Conservation (phyloP, 495 filamentous ascomycete species). For the Aspergillus bridgeri region DNA sequence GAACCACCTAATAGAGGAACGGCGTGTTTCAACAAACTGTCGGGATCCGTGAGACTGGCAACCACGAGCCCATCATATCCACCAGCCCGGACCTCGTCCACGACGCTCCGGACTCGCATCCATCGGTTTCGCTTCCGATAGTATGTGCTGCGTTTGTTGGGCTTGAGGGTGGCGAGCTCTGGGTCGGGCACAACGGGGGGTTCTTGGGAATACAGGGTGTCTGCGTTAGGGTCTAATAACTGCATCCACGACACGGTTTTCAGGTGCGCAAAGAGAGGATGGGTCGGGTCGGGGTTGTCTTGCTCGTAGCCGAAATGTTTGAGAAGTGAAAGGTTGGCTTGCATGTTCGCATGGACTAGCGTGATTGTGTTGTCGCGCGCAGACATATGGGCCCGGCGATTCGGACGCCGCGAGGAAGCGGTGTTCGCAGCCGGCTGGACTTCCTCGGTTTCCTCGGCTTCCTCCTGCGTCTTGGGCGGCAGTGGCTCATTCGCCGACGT, state of each 20-base stretch:
- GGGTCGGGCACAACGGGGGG: conserved; percentile 51
- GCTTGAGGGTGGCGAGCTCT: conserved; percentile 62
- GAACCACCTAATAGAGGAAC: conserved; percentile 80
- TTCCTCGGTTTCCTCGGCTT: conserved; percentile 1
- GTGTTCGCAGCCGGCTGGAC: conserved; percentile 4
- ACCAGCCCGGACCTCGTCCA: conserved; percentile 69
- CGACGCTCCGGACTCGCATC: conserved; percentile 59
- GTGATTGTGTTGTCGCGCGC: conserved; percentile 79
- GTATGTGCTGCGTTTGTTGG: conserved; percentile 73
- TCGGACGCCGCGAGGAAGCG: conserved; percentile 14
- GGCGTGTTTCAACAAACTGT: conserved; percentile 65
- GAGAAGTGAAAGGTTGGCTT: conserved; percentile 82
- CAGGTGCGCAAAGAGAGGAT: conserved; percentile 79
- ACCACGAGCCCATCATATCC: conserved; percentile 81
- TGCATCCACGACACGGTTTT: conserved; percentile 87
- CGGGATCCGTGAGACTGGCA: conserved; percentile 73
- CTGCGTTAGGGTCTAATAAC: conserved; percentile 67
- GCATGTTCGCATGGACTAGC: conserved; percentile 78
- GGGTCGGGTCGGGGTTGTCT: conserved; percentile 60
- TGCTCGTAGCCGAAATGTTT: conserved; percentile 82
- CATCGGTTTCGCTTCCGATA: conserved; percentile 84
- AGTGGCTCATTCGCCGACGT: conserved; percentile 1
- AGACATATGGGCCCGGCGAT: conserved; percentile 37
- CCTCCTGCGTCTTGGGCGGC: conserved; percentile 6
- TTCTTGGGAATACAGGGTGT: conserved; percentile 63